Evolutionary conservation across 352 stramenopile genomes (phyloP).

Genomic region (Aphanomyces invadans): DNA sequence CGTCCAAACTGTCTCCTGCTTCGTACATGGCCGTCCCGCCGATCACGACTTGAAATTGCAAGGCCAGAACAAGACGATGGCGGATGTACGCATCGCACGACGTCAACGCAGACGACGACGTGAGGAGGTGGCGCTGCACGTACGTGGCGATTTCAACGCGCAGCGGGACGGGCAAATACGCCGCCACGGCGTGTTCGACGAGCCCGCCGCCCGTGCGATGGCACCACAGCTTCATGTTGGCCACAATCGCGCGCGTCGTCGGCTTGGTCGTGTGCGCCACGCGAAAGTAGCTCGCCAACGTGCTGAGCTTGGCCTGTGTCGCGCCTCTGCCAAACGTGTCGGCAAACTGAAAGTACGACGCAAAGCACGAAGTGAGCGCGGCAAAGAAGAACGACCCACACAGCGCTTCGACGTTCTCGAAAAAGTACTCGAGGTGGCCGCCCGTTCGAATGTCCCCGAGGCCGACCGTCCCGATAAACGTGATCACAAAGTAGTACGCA

Average conservation of each 20-base stretch:
- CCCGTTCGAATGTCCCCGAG: constrained; percentile 22
- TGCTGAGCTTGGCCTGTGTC: constrained; percentile 16
- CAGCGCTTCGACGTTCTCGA: constrained; percentile 22
- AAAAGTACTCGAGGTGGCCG: constrained; percentile 24
- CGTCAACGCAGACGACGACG: not conserved
- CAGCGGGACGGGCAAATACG: constrained; percentile 14
- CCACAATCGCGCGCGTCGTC: constrained; percentile 12
- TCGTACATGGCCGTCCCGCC: not conserved
- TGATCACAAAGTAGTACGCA: constrained; percentile 25
- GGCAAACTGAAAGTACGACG: constrained; percentile 21
- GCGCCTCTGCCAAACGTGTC: constrained; percentile 21
- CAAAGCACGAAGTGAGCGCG: constrained; percentile 23
- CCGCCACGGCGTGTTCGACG: constrained; percentile 7
- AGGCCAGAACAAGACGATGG: not conserved
- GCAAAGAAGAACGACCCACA: constrained; percentile 24
- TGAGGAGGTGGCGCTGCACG: constrained; percentile 4
- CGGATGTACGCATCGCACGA: not conserved
- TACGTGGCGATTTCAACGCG: constrained; percentile 14
- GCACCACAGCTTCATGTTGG: constrained; percentile 24
- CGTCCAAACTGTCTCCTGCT: constrained; percentile 1
- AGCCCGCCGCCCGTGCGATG: constrained; percentile 10
- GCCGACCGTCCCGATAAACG: constrained; percentile 21
- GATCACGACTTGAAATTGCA: constrained; percentile 22
- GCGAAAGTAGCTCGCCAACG: constrained; percentile 18
- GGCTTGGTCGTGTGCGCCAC: constrained; percentile 23